Evolutionary conservation across 1,284 basidiomycete species (phyloP), one percentile per base, ranked within the genome.

Genomic region (Puccinia brachypodii): DNA sequence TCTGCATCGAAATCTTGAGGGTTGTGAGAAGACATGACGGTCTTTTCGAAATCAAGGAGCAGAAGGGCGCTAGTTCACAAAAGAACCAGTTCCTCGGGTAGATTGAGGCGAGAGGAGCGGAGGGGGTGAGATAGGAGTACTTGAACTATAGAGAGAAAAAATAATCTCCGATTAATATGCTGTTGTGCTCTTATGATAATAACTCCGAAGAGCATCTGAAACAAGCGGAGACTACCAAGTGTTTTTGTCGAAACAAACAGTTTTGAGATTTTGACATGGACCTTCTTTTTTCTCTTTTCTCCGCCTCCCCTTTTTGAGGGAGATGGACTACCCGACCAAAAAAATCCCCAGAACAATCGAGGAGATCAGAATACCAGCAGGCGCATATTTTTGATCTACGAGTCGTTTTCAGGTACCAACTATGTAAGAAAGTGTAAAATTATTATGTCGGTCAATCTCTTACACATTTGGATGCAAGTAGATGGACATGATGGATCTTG

Each of bases 111-210:
- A 72, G 28, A 72, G 69, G 69, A 40, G 69, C 25, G 42, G 69
- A 53, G 69, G 14, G 33, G 42, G 69, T 50, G 28, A 25, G 42
- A 72, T 72, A 72, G 69, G 44, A 36, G 69, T 42, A 50, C 47
- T 50, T 68, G 14, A 68, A 28, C 28, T 44, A 68, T 42, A 68
- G 40, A 68, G 36, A 68, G 4, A 40, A 66, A 58, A 58, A 58
- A 28, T 25, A 66, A 66, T 40, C 62, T 68, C 64, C 64, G 38
- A 68, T n/a, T 22, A 44, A 42, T 22, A 19, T n/a, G 38, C n/a
- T 50, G 4, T 50, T 68, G 64, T 68, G 64, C 64, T 68, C 64
- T 68, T 68, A 68, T 42, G 64, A 44, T 68, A 68, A n/a, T n/a
- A 68, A 28, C 64, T 68, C 64, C 64, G n/a, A 68, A 68, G 40